Base-by-base conservation (phyloP, 1,284 basidiomycete genomes). In the Leccinum subspadiceum region DNA sequence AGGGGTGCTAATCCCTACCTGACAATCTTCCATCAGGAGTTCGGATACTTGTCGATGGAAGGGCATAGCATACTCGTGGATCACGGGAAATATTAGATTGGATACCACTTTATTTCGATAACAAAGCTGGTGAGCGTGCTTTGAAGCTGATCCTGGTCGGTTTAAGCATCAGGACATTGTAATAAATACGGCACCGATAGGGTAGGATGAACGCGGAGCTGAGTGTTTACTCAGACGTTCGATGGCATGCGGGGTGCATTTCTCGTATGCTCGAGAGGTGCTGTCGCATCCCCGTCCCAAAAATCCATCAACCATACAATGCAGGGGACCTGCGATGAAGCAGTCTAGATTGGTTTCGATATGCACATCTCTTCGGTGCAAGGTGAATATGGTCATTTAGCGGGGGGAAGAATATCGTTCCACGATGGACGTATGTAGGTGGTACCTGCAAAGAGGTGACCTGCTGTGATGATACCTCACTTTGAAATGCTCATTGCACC, bases 341-440 rank as follows among this genome's bases (percentile, higher is more conserved):
- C 67, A 26, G 59, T 37, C 53, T 53, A 56, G 54, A 71, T 73
- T 20, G 62, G 65, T 5, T 44, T 33, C 59, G 51, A 15, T 53
- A 48, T 15, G 55, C 55, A 9, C 41, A 35, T 26, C 59, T 56
- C 9, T n/a, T 59, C 20, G 66, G 64, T 10, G 61, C 65, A 15
- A 72, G 55, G 58, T 72, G 4, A 66, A 75, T 56, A 35, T 70
- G 3, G 70, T 68, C 54, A 56, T 67, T 26, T 46, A 63, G 57
- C 37, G 46, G 65, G 24, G 68, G 71, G 2, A 52, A 70, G 49
- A 65, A 63, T 24, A 67, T 20, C 66, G 12, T 46, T 75, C n/a
- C 73, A 72, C 17, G 67, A 60, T 20, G 58, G 67, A 10, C 55
- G 59, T 2, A n/a, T 63, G 65, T 20, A 66, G 67, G 65, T 20